phyloP scores from a whole-genome alignment of 768 basidiomycete genomes.

The Phylloporus sp. region DNA sequence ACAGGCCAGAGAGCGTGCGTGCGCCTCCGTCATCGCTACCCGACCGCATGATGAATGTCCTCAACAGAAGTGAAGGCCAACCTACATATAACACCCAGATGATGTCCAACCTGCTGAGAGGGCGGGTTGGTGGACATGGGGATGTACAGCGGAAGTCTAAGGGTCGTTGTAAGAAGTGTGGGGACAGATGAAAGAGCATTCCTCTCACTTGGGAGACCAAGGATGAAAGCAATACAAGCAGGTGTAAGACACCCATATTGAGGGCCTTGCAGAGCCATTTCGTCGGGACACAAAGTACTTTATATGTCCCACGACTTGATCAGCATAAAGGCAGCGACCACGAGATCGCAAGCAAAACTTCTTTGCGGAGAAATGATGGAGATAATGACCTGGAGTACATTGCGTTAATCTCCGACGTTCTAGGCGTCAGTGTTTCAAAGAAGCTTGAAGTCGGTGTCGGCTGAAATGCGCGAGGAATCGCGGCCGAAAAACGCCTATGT shows the following conservation, averaged over 20 bases:
- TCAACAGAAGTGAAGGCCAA: neutral
- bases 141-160: constrained; percentile 5
- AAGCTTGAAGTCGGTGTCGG: no score
- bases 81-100: constrained; percentile 60
- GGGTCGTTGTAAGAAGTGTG: constrained; percentile 3
- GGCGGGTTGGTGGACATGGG: constrained; percentile 9
- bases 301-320: constrained; percentile 11
- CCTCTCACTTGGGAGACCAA: constrained; percentile 8
- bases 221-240: neutral
- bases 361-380: no score
- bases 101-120: constrained; percentile 56
- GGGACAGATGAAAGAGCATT: neutral
- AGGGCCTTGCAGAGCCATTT: neutral
- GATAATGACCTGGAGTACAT: no score
- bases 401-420: no score
- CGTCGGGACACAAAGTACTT: neutral
- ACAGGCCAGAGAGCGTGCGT: constrained; percentile 53
- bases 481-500: no score
- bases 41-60: neutral
- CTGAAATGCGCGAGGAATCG: no score
- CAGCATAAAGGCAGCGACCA: neutral
- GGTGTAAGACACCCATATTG: constrained; percentile 8
- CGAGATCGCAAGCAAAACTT: neutral
- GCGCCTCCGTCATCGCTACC: constrained; percentile 52
- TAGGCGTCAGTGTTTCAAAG: no score